phyloP scores from a whole-genome alignment of 1,284 basidiomycete genomes.

The Sporisorium iseilematis-ciliati region DNA sequence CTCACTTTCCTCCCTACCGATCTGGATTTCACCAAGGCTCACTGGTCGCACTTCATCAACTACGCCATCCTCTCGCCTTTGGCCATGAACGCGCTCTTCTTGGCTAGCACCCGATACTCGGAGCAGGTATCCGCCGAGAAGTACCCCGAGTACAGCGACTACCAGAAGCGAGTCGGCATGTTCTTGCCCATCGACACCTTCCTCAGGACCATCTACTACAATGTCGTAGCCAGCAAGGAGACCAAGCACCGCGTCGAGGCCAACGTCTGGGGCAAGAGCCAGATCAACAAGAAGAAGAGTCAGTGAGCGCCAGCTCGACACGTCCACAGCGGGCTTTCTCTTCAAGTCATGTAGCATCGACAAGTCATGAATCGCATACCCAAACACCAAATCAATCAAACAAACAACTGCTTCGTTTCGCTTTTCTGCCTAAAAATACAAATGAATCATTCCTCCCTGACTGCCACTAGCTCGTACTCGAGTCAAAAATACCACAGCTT shows the following conservation, averaged over 20 bases:
- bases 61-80: conserved; percentile 59
- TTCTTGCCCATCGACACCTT: conserved; percentile 77
- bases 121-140: conserved; percentile 83
- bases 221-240: conserved; percentile 42
- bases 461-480: not conserved
- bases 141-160: conserved; percentile 82
- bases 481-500: conserved; percentile 48
- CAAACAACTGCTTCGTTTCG: not conserved
- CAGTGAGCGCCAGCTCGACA: conserved; percentile 16
- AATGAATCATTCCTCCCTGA: too few relatives aligned
- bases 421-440: not conserved
- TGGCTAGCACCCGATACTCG: conserved; percentile 77
- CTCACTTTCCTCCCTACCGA: conserved; percentile 74
- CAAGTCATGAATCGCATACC: not conserved
- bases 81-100: conserved; percentile 61
- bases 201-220: conserved; percentile 68
- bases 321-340: too few relatives aligned
- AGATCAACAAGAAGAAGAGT: conserved; percentile 35
- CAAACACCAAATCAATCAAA: not conserved
- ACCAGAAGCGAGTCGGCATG: conserved; percentile 84
- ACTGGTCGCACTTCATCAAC: conserved; percentile 64
- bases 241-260: conserved; percentile 46
- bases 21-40: conserved; percentile 54
- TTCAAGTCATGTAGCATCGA: not conserved
- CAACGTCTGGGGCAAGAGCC: conserved; percentile 57